phyloP scores from a whole-genome alignment of 2,329 filamentous ascomycete species.

The Sordariomycetes sp. region DNA sequence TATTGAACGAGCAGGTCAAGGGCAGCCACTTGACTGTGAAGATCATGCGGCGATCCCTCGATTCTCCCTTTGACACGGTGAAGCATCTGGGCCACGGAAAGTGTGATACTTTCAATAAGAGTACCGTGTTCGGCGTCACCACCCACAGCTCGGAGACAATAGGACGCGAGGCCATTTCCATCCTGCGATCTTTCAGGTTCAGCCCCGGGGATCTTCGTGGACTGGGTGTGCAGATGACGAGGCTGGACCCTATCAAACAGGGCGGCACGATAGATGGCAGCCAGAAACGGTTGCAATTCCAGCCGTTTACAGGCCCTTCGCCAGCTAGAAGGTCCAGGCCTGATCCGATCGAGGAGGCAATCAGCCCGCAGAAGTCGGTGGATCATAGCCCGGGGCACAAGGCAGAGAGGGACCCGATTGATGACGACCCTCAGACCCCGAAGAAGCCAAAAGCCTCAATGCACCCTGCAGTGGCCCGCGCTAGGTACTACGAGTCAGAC shows the following conservation, averaged over 20 bases:
- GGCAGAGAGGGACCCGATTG: constrained; percentile 36
- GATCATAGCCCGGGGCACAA: background rate
- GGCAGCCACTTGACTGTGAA: constrained; percentile 88
- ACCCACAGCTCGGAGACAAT: constrained; percentile 65
- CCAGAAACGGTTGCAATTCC: constrained; percentile 70
- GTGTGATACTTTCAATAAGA: constrained; percentile 92
- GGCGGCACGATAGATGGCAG: constrained; percentile 52
- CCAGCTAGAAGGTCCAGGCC: constrained; percentile 12
- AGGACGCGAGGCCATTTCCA: constrained; percentile 73
- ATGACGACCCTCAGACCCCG: constrained; percentile 42
- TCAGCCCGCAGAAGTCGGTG: constrained; percentile 6
- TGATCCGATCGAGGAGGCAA: constrained; percentile 34
- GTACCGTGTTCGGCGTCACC: constrained; percentile 67
- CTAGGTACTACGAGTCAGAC: constrained; percentile 32
- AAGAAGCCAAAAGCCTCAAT: constrained; percentile 32
- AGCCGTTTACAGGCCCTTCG: constrained; percentile 20
- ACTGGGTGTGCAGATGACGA: constrained; percentile 87
- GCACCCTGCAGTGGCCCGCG: constrained; percentile 29
- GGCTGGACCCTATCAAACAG: constrained; percentile 67
- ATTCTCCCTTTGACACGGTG: constrained; percentile 81
- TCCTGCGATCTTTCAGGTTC: constrained; percentile 72
- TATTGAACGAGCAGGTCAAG: constrained; percentile 75
- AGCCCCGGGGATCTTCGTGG: constrained; percentile 89
- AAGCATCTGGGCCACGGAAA: constrained; percentile 94
- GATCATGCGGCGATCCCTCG: constrained; percentile 77